Conservation (phyloP, 2,329 filamentous ascomycete genomes). For the Orbilia quercus region DNA sequence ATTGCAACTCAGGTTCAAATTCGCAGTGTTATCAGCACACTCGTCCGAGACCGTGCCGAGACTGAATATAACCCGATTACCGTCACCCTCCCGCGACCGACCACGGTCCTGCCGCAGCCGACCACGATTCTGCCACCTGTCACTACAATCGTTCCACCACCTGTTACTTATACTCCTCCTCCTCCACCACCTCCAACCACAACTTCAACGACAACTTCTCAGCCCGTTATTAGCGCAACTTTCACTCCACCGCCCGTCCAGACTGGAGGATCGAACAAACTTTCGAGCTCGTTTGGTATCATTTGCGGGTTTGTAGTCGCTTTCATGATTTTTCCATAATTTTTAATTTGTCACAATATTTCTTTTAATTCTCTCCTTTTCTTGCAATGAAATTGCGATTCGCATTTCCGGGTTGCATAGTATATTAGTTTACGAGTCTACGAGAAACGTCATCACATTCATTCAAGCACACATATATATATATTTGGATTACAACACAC, state of each 20-base stretch:
- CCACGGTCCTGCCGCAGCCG: constrained; percentile 11
- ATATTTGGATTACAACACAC: neutral
- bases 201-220: neutral
- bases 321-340: constrained; percentile 2
- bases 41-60: constrained; percentile 9
- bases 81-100: constrained; percentile 25
- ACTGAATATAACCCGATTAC: constrained; percentile 15
- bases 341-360: no score
- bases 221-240: no score
- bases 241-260: constrained; percentile 1
- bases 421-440: neutral
- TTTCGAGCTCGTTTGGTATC: constrained; percentile 18
- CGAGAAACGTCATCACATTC: constrained; percentile 2
- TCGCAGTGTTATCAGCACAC: constrained; percentile 22
- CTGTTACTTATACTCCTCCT: neutral
- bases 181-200: neutral
- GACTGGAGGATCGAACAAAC: constrained; percentile 34
- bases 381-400: neutral
- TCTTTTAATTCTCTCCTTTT: no score
- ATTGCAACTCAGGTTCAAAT: constrained; percentile 23
- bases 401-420: neutral
- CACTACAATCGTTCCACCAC: constrained; percentile 1
- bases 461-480: neutral
- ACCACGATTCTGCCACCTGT: constrained; percentile 14
- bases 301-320: constrained; percentile 19